Percentiles rank a stretch among this genome's conserved stretches.
Conservation (phyloP, 2,329 filamentous ascomycete species). For the Colletotrichum nymphaeae region DNA sequence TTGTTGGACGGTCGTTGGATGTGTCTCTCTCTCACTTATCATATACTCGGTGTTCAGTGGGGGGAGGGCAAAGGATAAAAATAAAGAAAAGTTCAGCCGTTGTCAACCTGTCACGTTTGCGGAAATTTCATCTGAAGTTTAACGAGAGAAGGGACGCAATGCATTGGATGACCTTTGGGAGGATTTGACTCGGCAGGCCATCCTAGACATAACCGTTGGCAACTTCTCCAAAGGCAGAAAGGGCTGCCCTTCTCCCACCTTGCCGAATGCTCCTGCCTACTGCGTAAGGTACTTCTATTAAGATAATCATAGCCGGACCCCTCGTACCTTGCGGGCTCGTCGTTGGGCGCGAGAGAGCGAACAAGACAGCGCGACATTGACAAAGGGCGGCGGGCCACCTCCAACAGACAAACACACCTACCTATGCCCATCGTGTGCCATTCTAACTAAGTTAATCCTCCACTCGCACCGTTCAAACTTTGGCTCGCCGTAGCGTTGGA, state of each 20-base stretch:
- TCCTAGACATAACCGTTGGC: slow-evolving; percentile 30
- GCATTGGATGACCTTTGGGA: neutral
- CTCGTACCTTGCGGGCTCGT: neutral
- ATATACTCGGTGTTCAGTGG: neutral
- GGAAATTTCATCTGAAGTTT: slow-evolving; percentile 17
- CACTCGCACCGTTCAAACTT: slow-evolving; percentile 16
- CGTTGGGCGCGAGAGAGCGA: neutral
- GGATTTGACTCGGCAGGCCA: slow-evolving; percentile 13
- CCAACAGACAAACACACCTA: neutral
- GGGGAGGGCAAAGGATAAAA: neutral
- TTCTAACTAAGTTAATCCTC: no score
- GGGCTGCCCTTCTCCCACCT: neutral
- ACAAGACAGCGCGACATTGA: slow-evolving; percentile 7
- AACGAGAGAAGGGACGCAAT: neutral
- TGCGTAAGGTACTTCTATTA: neutral
- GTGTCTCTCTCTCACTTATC: neutral
- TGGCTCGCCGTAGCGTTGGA: slow-evolving; percentile 27
- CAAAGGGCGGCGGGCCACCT: neutral
- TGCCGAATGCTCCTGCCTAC: neutral
- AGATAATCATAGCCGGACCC: neutral
- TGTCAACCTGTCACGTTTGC: neutral
- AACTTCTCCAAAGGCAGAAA: slow-evolving; percentile 15
- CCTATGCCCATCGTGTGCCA: neutral
- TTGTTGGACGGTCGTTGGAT: neutral
- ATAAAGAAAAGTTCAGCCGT: neutral